Base-by-base conservation (phyloP, 495 filamentous ascomycete species). In the Letharia lupina region DNA sequence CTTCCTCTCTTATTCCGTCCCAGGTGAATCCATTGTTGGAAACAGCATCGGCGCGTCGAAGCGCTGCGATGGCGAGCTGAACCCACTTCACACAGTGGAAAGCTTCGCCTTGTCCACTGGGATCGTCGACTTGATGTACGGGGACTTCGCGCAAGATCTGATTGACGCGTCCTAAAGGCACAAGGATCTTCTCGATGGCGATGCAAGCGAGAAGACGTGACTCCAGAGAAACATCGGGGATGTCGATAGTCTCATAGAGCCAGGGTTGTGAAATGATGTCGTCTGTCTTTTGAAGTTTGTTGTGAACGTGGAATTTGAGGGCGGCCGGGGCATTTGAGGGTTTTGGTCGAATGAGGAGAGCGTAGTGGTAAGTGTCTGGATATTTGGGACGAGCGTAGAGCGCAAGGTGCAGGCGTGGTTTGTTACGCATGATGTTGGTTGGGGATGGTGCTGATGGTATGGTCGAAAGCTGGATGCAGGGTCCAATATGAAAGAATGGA, bases 271-370 rank as follows among this genome's bases (percentile, higher is more conserved):
- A 62, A 20, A 18, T 33, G 40, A 47, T 47, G 20, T 45, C 41
- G 41, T 48, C 42, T 18, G 45, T 48, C 28, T 47, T 47, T 33
- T 48, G 60, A n/a, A 62, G 13, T 5, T 18, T 35, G 20, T 62
- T 35, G 41, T 62, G 42, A 10, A 47, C 13, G 12, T 62, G 40
- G 41, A 15, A 47, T 15, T 62, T 62, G 42, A 47, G 60, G 31
- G 31, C 42, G 28, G 41, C 18, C 16, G 40, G 40, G 60, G 42
- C 15, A 28, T 37, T 47, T 35, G 28, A 37, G 5, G 45, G 41
- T 62, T 62, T 48, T 18, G 60, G 60, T 20, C 60, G 45, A 37
- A 62, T 37, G 42, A 62, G 42, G 20, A 62, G 60, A 37, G 60
- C 60, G 45, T 62, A 62, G 41, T 62, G 41, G 23, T 47, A 62